These are phyloP conservation scores for Colletotrichum paranaense DNA, from an alignment of 2,329 filamentous ascomycete genomes.

Conservation along the genomic window DNA sequence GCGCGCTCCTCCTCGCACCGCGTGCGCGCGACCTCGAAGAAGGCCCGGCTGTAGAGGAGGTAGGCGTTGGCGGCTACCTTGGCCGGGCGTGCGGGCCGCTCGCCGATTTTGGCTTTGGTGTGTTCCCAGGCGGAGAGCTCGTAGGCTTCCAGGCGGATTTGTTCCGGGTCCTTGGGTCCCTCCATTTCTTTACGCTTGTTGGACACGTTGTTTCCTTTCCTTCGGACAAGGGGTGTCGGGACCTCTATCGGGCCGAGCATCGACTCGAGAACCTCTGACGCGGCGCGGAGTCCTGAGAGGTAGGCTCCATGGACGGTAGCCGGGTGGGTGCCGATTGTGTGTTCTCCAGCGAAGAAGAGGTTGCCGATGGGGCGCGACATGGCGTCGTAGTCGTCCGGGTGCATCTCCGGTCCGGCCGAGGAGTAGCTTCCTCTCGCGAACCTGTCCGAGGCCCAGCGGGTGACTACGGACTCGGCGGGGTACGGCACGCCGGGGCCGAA, in stretches of 20 bases:
- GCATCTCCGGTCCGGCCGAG: constrained; percentile 85
- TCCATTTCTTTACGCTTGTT: constrained; percentile 67
- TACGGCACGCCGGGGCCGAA: constrained; percentile 79
- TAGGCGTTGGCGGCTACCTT: constrained; percentile 88
- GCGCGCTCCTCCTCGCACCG: constrained; percentile 72
- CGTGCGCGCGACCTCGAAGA: constrained; percentile 72
- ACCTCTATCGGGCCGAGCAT: constrained; percentile 86
- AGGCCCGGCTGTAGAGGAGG: constrained; percentile 85
- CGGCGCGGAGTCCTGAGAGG: constrained; percentile 89
- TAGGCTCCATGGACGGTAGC: constrained; percentile 98
- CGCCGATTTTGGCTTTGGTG: constrained; percentile 72
- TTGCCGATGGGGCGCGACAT: constrained; percentile 90
- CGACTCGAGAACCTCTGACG: constrained; percentile 83
- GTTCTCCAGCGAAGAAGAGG: constrained; percentile 94
- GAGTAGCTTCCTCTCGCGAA: constrained; percentile 98
- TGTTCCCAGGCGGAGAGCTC: constrained; percentile 65
- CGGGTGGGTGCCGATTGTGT: constrained; percentile 94
- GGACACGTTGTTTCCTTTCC: constrained; percentile 63
- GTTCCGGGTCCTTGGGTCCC: constrained; percentile 58
- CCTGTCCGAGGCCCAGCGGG: constrained; percentile 89
- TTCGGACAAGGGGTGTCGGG: constrained; percentile 78
- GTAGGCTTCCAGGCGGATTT: constrained; percentile 66
- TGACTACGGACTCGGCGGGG: constrained; percentile 88
- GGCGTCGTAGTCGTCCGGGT: constrained; percentile 87
- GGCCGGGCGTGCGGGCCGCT: constrained; percentile 76